phyloP scores from a whole-genome alignment of 805 yeast species.

The Candida alai region DNA sequence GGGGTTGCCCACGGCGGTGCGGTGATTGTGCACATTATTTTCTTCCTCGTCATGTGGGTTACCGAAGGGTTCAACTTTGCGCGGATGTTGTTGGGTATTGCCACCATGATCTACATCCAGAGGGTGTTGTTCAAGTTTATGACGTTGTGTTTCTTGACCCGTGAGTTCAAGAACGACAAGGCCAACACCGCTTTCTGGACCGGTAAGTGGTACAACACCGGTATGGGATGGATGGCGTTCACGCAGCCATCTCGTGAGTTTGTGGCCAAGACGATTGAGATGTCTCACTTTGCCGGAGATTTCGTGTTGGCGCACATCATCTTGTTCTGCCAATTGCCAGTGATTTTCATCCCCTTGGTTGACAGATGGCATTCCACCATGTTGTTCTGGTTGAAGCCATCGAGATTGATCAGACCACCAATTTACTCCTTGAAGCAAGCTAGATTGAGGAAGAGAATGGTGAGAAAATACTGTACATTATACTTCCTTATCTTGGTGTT shows the following conservation, averaged over 20 bases:
- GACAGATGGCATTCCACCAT: constrained; percentile 98
- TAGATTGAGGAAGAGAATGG: constrained; percentile 95
- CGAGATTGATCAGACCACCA: constrained; percentile 96
- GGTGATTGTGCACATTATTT: constrained; percentile 78
- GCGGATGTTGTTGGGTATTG: constrained; percentile 81
- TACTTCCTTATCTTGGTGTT: constrained; percentile 67
- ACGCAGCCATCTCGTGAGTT: constrained; percentile 97
- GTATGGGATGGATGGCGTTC: constrained; percentile 89
- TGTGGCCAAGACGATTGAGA: constrained; percentile 87
- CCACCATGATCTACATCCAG: constrained; percentile 82
- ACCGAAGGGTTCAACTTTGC: constrained; percentile 88
- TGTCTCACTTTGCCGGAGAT: constrained; percentile 96
- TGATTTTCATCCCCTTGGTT: constrained; percentile 76
- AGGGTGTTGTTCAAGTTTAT: constrained; percentile 81
- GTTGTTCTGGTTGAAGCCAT: constrained; percentile 98
- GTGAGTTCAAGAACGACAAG: constrained; percentile 95
- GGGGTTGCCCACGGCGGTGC: constrained; percentile 95
- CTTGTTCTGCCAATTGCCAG: constrained; percentile 84
- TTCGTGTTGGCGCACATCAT: constrained; percentile 88
- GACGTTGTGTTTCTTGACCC: constrained; percentile 73
- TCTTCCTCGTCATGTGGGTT: constrained; percentile 96
- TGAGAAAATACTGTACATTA: constrained; percentile 82
- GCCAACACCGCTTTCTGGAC: constrained; percentile 99
- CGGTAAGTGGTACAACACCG: constrained; percentile 97
- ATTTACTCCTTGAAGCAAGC: constrained; percentile 96